A percentile compares a stretch with the other conserved stretches of the same genome.
Conservation (phyloP, 768 basidiomycete genomes). For the Clitopilus passeckerianus region DNA sequence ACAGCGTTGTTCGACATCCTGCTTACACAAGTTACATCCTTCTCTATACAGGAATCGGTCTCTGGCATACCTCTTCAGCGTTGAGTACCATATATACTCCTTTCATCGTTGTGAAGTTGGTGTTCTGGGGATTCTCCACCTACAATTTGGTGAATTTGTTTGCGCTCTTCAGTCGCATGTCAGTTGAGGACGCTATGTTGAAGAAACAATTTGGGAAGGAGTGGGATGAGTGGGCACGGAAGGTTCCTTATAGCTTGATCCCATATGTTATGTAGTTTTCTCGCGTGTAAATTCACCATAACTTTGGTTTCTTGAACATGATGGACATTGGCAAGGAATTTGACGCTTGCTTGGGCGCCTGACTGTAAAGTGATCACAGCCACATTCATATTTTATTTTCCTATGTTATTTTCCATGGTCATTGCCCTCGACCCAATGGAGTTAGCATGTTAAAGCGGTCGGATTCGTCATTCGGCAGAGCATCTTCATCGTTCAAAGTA, state of each 20-base stretch:
- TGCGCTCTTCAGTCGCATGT: background rate
- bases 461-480: background rate
- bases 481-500: background rate
- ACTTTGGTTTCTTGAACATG: no score
- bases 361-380: no score
- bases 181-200: background rate
- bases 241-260: background rate
- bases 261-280: background rate
- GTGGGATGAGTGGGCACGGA: background rate
- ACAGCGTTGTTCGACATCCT: constrained; percentile 36
- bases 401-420: no score
- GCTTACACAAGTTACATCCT: constrained; percentile 15
- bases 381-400: no score
- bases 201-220: background rate
- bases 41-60: background rate
- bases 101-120: background rate
- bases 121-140: background rate
- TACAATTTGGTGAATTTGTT: background rate
- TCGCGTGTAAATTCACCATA: no score
- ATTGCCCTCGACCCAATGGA: background rate
- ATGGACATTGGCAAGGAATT: no score
- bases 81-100: background rate
- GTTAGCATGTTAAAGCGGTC: background rate
- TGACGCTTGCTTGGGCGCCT: no score
- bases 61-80: background rate